A percentile compares a stretch with the other conserved stretches of the same genome.
phyloP scores from a whole-genome alignment of 495 filamentous ascomycete genomes.

The Penicillium salamii region DNA sequence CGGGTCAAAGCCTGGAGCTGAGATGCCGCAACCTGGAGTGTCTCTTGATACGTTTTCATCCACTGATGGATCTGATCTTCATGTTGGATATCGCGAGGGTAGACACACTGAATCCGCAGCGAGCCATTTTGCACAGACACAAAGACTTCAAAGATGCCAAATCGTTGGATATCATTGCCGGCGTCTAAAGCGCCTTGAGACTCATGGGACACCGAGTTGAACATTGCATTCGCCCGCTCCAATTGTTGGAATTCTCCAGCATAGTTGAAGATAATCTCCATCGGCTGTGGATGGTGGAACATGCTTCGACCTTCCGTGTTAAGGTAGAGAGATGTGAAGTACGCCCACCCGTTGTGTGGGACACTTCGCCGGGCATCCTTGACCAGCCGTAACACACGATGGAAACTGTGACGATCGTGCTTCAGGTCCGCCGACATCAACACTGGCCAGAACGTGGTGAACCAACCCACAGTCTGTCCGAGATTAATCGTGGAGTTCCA shows the following conservation, averaged over 20 bases:
- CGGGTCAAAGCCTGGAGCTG: background rate
- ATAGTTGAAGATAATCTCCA: conserved; percentile 59
- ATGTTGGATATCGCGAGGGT: background rate
- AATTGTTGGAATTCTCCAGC: conserved; percentile 52
- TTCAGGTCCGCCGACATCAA: background rate
- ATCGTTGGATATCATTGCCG: background rate
- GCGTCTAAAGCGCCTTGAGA: background rate
- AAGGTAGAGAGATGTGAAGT: conserved; percentile 27
- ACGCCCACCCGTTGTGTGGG: conserved; percentile 29
- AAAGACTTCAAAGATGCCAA: background rate
- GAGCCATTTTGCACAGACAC: background rate
- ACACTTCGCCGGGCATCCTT: conserved; percentile 25
- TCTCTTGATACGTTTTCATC: background rate
- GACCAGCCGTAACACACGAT: conserved; percentile 10
- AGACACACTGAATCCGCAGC: background rate
- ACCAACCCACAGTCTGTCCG: conserved; percentile 44
- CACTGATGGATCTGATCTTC: background rate
- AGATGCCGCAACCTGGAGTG: background rate
- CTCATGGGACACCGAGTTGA: conserved; percentile 9
- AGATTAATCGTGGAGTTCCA: conserved; percentile 28
- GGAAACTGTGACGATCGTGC: no score
- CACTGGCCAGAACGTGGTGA: conserved; percentile 38
- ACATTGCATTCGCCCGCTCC: conserved; percentile 27
- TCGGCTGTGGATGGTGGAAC: conserved; percentile 23
- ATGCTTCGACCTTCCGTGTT: conserved; percentile 16